Evolutionary conservation across 2,329 filamentous ascomycete species (phyloP).

Genomic region (Ophiosphaerella korrae): DNA sequence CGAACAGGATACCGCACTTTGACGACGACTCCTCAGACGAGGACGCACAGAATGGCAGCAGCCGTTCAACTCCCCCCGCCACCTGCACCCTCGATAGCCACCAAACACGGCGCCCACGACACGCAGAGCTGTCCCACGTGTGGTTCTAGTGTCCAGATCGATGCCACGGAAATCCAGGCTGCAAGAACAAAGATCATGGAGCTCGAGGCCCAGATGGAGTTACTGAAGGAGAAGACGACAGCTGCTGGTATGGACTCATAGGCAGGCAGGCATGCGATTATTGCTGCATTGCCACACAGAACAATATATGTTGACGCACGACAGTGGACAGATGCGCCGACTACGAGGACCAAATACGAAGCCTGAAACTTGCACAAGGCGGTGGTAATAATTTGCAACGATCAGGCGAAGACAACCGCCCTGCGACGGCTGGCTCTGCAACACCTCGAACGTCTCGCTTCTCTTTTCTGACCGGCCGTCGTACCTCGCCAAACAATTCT

Average conservation of each 20-base stretch:
- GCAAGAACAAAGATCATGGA: conserved; percentile 51
- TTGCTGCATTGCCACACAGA: neutral
- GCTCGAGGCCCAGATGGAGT: conserved; percentile 71
- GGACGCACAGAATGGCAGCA: conserved; percentile 22
- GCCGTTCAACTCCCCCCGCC: conserved; percentile 15
- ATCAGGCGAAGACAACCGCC: conserved; percentile 36
- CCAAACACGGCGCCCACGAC: conserved; percentile 23
- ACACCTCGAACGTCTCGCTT: conserved; percentile 47
- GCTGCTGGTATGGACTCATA: conserved; percentile 57
- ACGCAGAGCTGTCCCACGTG: conserved; percentile 41
- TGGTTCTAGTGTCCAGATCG: conserved; percentile 25
- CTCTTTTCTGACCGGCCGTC: conserved; percentile 50
- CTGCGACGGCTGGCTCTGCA: conserved; percentile 33
- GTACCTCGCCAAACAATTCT: conserved; percentile 39
- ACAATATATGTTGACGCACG: conserved; percentile 4
- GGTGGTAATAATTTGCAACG: conserved; percentile 8
- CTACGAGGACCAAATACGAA: conserved; percentile 77
- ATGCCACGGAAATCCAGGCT: conserved; percentile 20
- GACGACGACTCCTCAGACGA: neutral
- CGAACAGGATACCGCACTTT: neutral
- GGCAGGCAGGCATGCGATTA: neutral
- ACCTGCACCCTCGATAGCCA: conserved; percentile 23
- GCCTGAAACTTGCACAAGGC: conserved; percentile 46
- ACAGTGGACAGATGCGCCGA: conserved; percentile 67
- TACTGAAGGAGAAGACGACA: conserved; percentile 73